Base-by-base conservation (phyloP, 2,329 filamentous ascomycete genomes). In the Thelonectria blattea region DNA sequence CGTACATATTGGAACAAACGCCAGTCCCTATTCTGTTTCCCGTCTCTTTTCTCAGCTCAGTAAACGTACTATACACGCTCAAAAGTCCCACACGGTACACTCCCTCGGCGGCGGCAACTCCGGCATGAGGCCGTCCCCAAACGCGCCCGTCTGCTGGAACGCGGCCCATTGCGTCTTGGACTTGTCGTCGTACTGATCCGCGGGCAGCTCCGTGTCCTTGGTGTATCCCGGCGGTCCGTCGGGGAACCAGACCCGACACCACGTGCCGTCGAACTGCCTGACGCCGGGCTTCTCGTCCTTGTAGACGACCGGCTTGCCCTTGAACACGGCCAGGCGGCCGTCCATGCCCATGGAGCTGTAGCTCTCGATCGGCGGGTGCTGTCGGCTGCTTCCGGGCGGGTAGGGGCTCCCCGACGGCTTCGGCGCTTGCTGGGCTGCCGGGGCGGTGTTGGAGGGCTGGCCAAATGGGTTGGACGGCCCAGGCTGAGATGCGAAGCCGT, bases 51-150 rank as follows among this genome's bases (percentile, higher is more conserved):
- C 32, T 49, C 47, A 4, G 7, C 34, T 22, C 17, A 43, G 57
- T 42, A 42, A 27, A 32, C 50, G 24, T 17, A 47, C 45, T n/a
- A n/a, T n/a, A 47, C 22, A 20, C 20, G n/a, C 51, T 79, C 75
- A 93, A 69, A 94, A 88, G 71, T 92, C 86, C 85, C 90, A 94
- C 27, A 79, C 76, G 65, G 87, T 88, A 81, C 88, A 94, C 71
- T 94, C 92, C 62, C 87, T 82, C 75, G 88, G 88, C 0, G 93
- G 93, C 18, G 93, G 91, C 47, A 92, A 78, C 67, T 90, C 83
- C 0, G 93, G 93, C 78, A 97, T 90, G 7, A 88, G 69, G 0
- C 88, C 89, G 37, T 87, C 86, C 43, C 84, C 81, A 74, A 96
- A 97, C 32, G 74, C 76, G 0, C 91, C 91, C 18, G 85, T 85